phyloP scores from a whole-genome alignment of 192 early-diverging fungal species.

The Coemansia asiatica region DNA sequence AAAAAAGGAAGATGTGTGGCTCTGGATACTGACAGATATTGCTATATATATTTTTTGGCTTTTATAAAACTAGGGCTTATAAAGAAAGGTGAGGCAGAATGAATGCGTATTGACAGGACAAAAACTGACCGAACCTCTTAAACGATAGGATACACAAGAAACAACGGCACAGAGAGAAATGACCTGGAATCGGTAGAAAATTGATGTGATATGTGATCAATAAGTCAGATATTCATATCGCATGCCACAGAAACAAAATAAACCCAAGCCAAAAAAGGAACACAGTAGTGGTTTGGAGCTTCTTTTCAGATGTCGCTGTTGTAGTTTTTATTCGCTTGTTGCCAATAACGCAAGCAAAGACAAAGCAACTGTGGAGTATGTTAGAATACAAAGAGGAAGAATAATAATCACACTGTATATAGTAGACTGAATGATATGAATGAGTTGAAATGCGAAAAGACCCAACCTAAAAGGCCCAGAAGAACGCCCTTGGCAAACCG shows the following conservation, averaged over 20 bases:
- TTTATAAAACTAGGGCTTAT: neutral
- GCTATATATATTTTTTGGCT: neutral
- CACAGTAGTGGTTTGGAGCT: too few species aligned
- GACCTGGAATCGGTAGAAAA: neutral
- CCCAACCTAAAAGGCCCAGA: too few species aligned
- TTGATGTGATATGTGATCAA: neutral
- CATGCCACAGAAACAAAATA: neutral
- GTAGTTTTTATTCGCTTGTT: too few species aligned
- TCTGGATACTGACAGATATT: neutral
- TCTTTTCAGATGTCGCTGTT: too few species aligned
- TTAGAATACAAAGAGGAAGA: too few species aligned
- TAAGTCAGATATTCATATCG: neutral
- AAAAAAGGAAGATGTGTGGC: neutral
- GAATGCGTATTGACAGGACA: neutral
- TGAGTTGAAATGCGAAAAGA: too few species aligned
- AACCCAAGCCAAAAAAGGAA: neutral
- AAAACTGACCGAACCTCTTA: too few species aligned
- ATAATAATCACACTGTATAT: too few species aligned
- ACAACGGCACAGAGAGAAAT: neutral
- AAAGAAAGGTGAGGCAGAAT: neutral
- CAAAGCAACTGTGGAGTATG: too few species aligned
- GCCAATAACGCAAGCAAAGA: too few species aligned
- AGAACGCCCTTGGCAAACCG: too few species aligned
- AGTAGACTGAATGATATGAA: too few species aligned
- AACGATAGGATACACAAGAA: neutral